phyloP scores from a whole-genome alignment of 805 yeast species.

The Candida patagonica region DNA sequence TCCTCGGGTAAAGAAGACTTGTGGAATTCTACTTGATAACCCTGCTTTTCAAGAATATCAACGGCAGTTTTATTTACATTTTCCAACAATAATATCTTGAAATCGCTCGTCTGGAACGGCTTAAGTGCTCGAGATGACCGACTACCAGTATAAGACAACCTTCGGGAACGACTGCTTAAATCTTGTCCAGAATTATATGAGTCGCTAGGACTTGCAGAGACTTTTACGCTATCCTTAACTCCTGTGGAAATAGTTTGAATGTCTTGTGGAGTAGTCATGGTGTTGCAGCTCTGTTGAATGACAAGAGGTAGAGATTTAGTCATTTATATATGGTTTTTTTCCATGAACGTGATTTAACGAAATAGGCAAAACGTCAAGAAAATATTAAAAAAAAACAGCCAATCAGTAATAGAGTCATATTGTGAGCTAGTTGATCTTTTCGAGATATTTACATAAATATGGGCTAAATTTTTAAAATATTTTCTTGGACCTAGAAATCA shows the following conservation, averaged over 20 bases:
- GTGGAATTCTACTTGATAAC: slow-evolving; percentile 93
- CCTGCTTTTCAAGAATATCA: slow-evolving; percentile 74
- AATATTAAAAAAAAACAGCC: no score
- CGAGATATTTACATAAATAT: no score
- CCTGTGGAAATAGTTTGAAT: slow-evolving; percentile 16
- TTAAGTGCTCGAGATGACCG: slow-evolving; percentile 48
- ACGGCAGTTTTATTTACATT: slow-evolving; percentile 92
- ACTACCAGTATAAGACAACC: slow-evolving; percentile 11
- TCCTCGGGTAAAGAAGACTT: slow-evolving; percentile 86
- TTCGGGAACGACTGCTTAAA: slow-evolving; percentile 9
- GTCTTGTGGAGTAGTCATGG: slow-evolving; percentile 26
- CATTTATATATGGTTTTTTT: no score
- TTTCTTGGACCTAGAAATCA: no score
- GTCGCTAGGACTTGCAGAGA: slow-evolving; percentile 19
- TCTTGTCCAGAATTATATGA: slow-evolving; percentile 6
- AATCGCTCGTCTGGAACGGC: slow-evolving; percentile 93
- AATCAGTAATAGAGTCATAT: no score
- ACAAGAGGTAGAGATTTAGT: slow-evolving; percentile 1
- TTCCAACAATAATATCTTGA: slow-evolving; percentile 82
- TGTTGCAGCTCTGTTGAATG: no score
- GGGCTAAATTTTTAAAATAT: no score
- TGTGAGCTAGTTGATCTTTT: no score
- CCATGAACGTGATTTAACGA: no score
- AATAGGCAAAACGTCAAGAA: no score
- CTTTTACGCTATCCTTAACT: slow-evolving; percentile 14